Evolutionary conservation across 208 protist genomes (phyloP).

Genomic region (Crithidia thermophila): DNA sequence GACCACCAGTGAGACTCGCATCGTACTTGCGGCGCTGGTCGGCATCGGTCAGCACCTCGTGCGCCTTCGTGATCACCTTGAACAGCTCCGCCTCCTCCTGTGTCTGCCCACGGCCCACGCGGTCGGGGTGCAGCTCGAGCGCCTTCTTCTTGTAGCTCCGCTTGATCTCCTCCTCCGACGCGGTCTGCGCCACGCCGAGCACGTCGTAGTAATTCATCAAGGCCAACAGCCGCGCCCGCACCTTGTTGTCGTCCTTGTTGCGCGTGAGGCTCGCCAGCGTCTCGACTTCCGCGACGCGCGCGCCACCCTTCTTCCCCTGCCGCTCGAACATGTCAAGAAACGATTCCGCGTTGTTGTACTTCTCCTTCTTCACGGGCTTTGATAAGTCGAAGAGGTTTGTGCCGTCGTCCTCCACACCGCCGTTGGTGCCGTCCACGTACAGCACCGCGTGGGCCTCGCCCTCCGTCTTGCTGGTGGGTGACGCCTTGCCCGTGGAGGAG

Average conservation of each 20-base stretch:
- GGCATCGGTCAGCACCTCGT: slow-evolving; percentile 80
- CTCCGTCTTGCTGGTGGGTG: not conserved
- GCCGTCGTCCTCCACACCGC: slow-evolving; percentile 15
- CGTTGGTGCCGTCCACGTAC: slow-evolving; percentile 33
- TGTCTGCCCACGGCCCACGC: slow-evolving; percentile 59
- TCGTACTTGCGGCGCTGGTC: slow-evolving; percentile 72
- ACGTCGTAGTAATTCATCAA: slow-evolving; percentile 94
- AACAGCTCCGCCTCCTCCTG: slow-evolving; percentile 88
- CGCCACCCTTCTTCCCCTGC: slow-evolving; percentile 41
- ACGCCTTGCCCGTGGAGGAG: not conserved
- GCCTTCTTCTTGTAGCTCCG: slow-evolving; percentile 85
- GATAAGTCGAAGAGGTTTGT: slow-evolving; percentile 75
- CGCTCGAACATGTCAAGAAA: slow-evolving; percentile 75
- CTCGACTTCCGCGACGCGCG: slow-evolving; percentile 18
- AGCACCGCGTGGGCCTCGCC: slow-evolving; percentile 16
- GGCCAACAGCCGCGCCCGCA: slow-evolving; percentile 72
- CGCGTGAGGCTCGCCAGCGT: slow-evolving; percentile 59
- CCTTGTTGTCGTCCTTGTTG: slow-evolving; percentile 76
- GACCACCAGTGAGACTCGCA: slow-evolving; percentile 28
- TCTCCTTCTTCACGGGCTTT: slow-evolving; percentile 41
- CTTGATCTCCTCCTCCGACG: slow-evolving; percentile 72
- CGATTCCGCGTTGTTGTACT: slow-evolving; percentile 58
- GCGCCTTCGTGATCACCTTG: slow-evolving; percentile 89
- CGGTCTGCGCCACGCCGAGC: slow-evolving; percentile 72
- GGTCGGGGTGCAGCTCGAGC: slow-evolving; percentile 88